Evolutionary conservation across 1,284 basidiomycete species (phyloP), one percentile per base, ranked within the genome.

Genomic region (Leccinum ponderosum): DNA sequence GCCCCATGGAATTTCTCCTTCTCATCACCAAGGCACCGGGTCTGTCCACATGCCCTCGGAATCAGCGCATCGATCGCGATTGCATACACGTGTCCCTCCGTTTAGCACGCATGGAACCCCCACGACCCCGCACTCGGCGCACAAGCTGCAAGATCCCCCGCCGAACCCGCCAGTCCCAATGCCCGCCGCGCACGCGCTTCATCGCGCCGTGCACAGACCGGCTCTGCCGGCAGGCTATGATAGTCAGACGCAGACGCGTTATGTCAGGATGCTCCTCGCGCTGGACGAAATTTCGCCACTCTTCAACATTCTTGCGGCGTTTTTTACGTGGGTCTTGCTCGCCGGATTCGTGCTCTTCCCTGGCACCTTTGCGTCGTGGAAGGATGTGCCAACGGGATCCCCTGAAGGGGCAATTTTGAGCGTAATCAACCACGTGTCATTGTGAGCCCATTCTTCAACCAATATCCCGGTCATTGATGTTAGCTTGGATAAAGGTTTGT

Each of bases 291-390:
- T 73, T 20, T 67, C 72, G 20, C 65, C 69, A 3, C 20, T 79
- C 39, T 76, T 81, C 68, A 83, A 84, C 58, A 58, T 83, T 17
- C 68, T 80, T 14, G 78, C 81, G 2, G 74, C 75, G 11, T 83
- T 86, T 71, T 86, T 82, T 64, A 85, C 81, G 11, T 86, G 85
- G 85, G 78, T 86, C 56, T 65, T 86, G 55, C 74, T 86, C 22
- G 84, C 83, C 4, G 84, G 85, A 7, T 86, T 86, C 67, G 72
- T 87, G 20, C 75, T 86, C 31, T 83, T 86, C 63, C 84, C 85
- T 2, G 81, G 83, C 52, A 86, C 84, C 7, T 87, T 86, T 69
- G 76, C 77, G 5, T 84, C 78, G 57, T 74, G 80, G 71, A 71
- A 78, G 58, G 65, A 71, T n/a, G 55, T 69, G 15, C 68, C 75